Evolutionary conservation across 202 grass and related monocot species (phyloP).

Genomic region (Dendrocalamus latiflorus): DNA sequence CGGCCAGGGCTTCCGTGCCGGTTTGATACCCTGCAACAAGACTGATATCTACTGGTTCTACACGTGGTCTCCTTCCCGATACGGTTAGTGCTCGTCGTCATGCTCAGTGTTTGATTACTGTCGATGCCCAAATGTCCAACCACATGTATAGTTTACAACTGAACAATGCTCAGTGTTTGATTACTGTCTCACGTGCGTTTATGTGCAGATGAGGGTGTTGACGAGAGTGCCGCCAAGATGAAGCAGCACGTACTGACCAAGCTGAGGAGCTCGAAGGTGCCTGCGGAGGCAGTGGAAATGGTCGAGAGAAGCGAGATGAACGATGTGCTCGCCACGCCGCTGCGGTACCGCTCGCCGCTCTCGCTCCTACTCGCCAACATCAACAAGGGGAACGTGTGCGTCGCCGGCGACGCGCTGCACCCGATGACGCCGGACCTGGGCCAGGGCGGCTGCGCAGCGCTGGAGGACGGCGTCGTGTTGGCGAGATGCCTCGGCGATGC

Average conservation of each 20-base stretch:
- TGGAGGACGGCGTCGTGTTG: constrained; percentile 60
- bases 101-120: no score
- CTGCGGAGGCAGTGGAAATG: constrained; percentile 28
- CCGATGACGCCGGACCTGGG: constrained; percentile 80
- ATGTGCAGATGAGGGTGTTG: constrained; percentile 33
- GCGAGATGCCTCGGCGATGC: constrained; percentile 54
- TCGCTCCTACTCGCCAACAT: constrained; percentile 36
- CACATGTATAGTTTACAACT: no score
- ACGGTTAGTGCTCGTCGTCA: background rate
- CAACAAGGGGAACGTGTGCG: no score
- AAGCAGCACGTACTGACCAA: constrained; percentile 44
- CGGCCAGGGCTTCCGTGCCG: constrained; percentile 45
- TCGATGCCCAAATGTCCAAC: no score
- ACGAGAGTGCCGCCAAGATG: constrained; percentile 31
- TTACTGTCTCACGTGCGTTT: no score
- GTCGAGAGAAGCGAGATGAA: constrained; percentile 46
- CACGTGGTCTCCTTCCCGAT: constrained; percentile 40
- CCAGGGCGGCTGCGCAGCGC: constrained; percentile 66
- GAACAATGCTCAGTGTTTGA: no score
- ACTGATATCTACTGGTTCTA: constrained; percentile 60
- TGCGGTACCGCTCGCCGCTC: constrained; percentile 52
- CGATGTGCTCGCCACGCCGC: constrained; percentile 15
- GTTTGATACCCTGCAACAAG: constrained; percentile 36
- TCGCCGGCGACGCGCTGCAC: constrained; percentile 83
- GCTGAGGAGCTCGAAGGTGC: constrained; percentile 33